These are phyloP conservation scores for Stygiomarasmius scandens DNA, from an alignment of 1,284 basidiomycete genomes.

Conservation along the genomic window DNA sequence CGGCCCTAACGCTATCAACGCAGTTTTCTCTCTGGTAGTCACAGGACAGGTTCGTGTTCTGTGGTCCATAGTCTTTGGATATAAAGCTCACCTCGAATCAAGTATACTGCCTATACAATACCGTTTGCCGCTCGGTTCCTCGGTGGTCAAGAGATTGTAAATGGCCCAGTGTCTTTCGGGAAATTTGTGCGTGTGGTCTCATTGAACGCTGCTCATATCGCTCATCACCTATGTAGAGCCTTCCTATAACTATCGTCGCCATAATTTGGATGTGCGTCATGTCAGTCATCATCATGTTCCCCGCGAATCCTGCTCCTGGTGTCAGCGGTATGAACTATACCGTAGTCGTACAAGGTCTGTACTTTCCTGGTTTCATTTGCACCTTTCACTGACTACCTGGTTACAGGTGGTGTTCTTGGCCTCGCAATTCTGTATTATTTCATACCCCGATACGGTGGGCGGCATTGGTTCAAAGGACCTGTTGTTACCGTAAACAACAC, in stretches of 20 bases:
- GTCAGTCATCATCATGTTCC: constrained; percentile 30
- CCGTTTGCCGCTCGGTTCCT: constrained; percentile 30
- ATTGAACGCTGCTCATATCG: background rate
- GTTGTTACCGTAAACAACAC: constrained; percentile 13
- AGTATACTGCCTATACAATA: constrained; percentile 26
- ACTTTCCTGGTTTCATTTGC: background rate
- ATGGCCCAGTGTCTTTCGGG: constrained; percentile 32
- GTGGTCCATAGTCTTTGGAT: too few relatives aligned
- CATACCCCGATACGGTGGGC: constrained; percentile 28
- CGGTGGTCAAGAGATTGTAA: constrained; percentile 25
- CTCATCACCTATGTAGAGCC: constrained; percentile 17
- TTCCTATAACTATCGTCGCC: constrained; percentile 25
- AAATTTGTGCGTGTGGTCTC: constrained; percentile 21
- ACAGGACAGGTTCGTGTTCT: constrained; percentile 16
- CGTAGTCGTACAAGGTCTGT: constrained; percentile 15
- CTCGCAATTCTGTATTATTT: constrained; percentile 23
- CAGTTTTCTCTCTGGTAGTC: constrained; percentile 31
- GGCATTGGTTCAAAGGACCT: constrained; percentile 29
- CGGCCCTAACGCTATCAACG: constrained; percentile 31
- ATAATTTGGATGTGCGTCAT: constrained; percentile 31
- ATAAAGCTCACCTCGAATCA: background rate
- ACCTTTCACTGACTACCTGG: constrained; percentile 11
- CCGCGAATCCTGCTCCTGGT: constrained; percentile 20
- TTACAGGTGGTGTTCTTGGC: constrained; percentile 24
- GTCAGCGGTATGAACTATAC: constrained; percentile 30